Percentiles rank a stretch among this genome's conserved stretches.
Evolutionary conservation across 495 filamentous ascomycete species (phyloP).

Genomic region (Hyaloscypha finlandica): DNA sequence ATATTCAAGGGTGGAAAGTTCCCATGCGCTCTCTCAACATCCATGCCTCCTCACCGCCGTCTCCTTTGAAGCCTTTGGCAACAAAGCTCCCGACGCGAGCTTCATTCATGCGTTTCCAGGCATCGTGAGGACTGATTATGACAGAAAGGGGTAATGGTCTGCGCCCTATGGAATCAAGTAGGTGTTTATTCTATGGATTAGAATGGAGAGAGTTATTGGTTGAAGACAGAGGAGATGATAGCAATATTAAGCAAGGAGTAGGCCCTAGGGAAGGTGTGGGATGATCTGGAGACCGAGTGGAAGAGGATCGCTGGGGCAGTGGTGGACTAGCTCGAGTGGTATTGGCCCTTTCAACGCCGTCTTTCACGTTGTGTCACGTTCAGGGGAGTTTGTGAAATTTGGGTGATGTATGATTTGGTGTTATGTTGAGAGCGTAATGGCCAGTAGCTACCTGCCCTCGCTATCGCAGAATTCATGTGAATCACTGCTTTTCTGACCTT

Average conservation of each 20-base stretch:
- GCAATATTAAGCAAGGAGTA: neutral
- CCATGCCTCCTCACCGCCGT: slow-evolving; percentile 41
- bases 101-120: slow-evolving; percentile 64
- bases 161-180: too few species aligned
- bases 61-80: slow-evolving; percentile 49
- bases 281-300: slow-evolving; percentile 30
- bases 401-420: too few species aligned
- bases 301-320: slow-evolving; percentile 12
- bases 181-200: slow-evolving; percentile 23
- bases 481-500: too few species aligned
- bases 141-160: too few species aligned
- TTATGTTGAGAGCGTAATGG: too few species aligned
- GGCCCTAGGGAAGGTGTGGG: slow-evolving; percentile 31
- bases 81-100: slow-evolving; percentile 47
- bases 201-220: slow-evolving; percentile 21
- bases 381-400: too few species aligned
- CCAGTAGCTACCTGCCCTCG: too few species aligned
- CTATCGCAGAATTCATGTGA: too few species aligned
- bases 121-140: slow-evolving; percentile 43
- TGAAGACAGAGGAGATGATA: slow-evolving; percentile 22
- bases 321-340: neutral
- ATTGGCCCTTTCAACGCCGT: neutral
- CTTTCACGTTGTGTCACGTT: too few species aligned
- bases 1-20: slow-evolving; percentile 27
- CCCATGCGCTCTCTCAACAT: too few species aligned